A percentile compares a stretch with the other conserved stretches of the same genome.
phyloP scores from a whole-genome alignment of 2,329 filamentous ascomycete species.

The Neonectria sp. region DNA sequence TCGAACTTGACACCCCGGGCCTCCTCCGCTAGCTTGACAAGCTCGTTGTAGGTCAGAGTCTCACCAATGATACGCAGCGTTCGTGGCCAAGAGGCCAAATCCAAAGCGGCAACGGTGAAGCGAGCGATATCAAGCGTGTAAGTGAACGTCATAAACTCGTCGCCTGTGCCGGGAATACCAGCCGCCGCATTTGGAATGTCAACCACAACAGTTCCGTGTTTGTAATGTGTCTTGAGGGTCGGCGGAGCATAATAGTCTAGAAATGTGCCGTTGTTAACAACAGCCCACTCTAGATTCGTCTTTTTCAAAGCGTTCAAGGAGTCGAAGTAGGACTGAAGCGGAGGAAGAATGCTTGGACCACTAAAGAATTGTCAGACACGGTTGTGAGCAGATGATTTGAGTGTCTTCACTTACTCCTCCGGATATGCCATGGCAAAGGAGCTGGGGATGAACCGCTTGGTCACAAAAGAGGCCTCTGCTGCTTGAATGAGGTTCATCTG shows the following conservation, averaged over 20 bases:
- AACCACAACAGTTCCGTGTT: conserved; percentile 9
- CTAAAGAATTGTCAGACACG: background rate
- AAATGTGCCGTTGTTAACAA: conserved; percentile 17
- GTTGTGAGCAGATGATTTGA: no score
- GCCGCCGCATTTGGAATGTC: conserved; percentile 9
- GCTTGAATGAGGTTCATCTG: conserved; percentile 12
- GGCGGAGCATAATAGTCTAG: conserved; percentile 15
- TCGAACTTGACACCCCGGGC: conserved; percentile 12
- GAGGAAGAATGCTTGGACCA: conserved; percentile 8
- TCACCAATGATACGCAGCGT: conserved; percentile 4
- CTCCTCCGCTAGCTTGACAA: conserved; percentile 1
- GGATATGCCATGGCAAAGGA: conserved; percentile 13
- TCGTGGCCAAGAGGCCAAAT: conserved; percentile 6
- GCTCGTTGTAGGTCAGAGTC: conserved; percentile 11
- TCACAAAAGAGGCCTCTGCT: conserved; percentile 4
- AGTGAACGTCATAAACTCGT: conserved; percentile 7
- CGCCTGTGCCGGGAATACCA: conserved; percentile 7
- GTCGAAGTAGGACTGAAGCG: conserved; percentile 17
- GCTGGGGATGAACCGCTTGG: conserved; percentile 14
- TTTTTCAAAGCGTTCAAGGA: conserved; percentile 7
- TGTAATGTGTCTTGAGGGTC: conserved; percentile 3
- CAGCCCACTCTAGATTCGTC: conserved; percentile 14
- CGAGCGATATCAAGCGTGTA: conserved; percentile 12
- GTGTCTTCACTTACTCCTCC: background rate
- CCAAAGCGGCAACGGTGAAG: conserved; percentile 8